A percentile compares a stretch with the other conserved stretches of the same genome.
Evolutionary conservation across 164 flowering plant species (phyloP).

Genomic region (Cinnamomum chago): DNA sequence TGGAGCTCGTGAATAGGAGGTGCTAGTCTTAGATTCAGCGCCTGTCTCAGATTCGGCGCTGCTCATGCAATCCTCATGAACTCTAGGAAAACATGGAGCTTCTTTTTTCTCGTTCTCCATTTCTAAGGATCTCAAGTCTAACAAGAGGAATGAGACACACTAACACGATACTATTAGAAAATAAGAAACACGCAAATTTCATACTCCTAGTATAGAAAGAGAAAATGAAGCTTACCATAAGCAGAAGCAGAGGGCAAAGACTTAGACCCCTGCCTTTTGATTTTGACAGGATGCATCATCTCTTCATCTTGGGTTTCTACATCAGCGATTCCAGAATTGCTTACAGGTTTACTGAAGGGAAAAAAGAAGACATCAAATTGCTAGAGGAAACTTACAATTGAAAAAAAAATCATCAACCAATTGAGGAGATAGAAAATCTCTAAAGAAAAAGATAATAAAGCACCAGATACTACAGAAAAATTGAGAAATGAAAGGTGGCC

Average conservation of each 20-base stretch:
- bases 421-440: background rate
- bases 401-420: background rate
- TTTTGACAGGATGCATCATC: conserved; percentile 12
- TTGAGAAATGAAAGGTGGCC: background rate
- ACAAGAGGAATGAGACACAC: background rate
- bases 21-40: conserved; percentile 36
- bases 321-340: background rate
- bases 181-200: background rate
- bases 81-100: conserved; percentile 36
- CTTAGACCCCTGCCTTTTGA: conserved; percentile 1
- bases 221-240: conserved; percentile 27
- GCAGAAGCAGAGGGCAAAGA: conserved; percentile 25
- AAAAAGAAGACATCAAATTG: background rate
- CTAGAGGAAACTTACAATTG: background rate
- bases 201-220: background rate
- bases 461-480: background rate
- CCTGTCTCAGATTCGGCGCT: conserved; percentile 18
- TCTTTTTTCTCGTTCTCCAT: conserved; percentile 24
- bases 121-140: conserved; percentile 18
- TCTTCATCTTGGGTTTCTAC: conserved; percentile 8
- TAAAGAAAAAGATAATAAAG: background rate
- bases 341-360: conserved; percentile 4
- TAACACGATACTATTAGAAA: background rate
- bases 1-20: conserved; percentile 39
- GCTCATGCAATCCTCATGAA: conserved; percentile 49